A percentile compares a stretch with the other conserved stretches of the same genome.
phyloP scores from a whole-genome alignment of 2,329 filamentous ascomycete genomes.

The Nigrospora osmanthi region DNA sequence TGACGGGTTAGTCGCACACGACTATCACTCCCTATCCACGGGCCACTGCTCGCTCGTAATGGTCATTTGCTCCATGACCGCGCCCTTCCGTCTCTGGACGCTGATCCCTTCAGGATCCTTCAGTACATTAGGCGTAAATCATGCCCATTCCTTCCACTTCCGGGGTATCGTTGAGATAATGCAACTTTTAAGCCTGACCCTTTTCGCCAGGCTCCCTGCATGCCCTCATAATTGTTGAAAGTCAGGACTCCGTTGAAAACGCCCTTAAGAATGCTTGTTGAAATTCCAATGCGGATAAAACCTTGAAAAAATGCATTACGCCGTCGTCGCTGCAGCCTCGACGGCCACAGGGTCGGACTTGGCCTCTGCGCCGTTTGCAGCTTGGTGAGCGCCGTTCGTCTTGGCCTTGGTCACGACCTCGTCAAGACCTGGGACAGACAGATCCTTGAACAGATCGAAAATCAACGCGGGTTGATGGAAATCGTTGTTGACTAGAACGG shows the following conservation, averaged over 20 bases:
- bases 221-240: slow-evolving; percentile 25
- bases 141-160: slow-evolving; percentile 1
- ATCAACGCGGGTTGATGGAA: slow-evolving; percentile 80
- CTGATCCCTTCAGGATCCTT: too few species aligned
- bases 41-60: too few species aligned
- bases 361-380: slow-evolving; percentile 13
- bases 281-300: slow-evolving; percentile 15
- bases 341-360: background rate
- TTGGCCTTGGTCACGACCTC: slow-evolving; percentile 10
- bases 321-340: slow-evolving; percentile 14
- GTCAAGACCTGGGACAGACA: slow-evolving; percentile 61
- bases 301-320: slow-evolving; percentile 24
- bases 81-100: too few species aligned
- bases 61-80: too few species aligned
- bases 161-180: slow-evolving; percentile 35
- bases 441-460: slow-evolving; percentile 76
- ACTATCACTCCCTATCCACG: too few species aligned
- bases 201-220: slow-evolving; percentile 12
- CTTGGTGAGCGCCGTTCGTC: slow-evolving; percentile 15
- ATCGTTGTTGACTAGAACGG: slow-evolving; percentile 73
- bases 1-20: too few species aligned
- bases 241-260: slow-evolving; percentile 19
- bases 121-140: too few species aligned
- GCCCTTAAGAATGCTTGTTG: slow-evolving; percentile 20
- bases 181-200: slow-evolving; percentile 19